Percentiles rank a stretch among this genome's conserved stretches.
Conservation (phyloP, 164 flowering plant species). For the Paratinospora sagittata region DNA sequence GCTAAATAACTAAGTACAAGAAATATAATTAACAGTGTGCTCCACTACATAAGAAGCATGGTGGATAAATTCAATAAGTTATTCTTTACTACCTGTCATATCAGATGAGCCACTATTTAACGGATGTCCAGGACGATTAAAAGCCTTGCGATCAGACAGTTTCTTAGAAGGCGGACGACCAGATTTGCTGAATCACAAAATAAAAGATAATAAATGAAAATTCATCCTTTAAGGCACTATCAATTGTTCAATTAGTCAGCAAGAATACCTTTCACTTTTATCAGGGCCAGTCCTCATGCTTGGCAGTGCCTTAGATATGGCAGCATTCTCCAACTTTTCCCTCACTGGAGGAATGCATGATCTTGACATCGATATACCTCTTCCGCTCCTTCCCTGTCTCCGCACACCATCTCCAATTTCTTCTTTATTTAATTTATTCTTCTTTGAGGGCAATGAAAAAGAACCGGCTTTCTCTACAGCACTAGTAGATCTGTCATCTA, state of each 20-base stretch:
- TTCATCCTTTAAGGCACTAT: background rate
- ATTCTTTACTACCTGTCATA: constrained; percentile 44
- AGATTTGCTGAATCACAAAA: constrained; percentile 46
- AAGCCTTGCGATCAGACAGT: constrained; percentile 55
- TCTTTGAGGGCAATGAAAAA: constrained; percentile 35
- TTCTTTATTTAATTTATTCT: constrained; percentile 49
- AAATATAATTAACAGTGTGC: background rate
- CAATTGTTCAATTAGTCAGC: background rate
- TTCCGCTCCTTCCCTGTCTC: constrained; percentile 78
- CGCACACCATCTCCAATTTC: constrained; percentile 64
- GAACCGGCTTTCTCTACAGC: constrained; percentile 34
- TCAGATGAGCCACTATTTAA: constrained; percentile 43
- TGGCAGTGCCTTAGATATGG: constrained; percentile 46
- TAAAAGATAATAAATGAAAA: background rate
- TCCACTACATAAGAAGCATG: too few species aligned
- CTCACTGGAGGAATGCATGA: constrained; percentile 34
- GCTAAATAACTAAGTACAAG: background rate
- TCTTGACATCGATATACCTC: constrained; percentile 50
- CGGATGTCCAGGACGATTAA: constrained; percentile 41
- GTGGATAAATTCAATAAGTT: background rate
- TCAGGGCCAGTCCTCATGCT: constrained; percentile 41
- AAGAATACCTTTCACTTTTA: constrained; percentile 58
- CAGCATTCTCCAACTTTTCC: constrained; percentile 53
- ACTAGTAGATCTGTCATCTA: constrained; percentile 36
- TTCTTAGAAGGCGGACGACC: constrained; percentile 84